Evolutionary conservation across 1,284 basidiomycete genomes (phyloP).

Genomic region (Singerocomus rubriflavus): DNA sequence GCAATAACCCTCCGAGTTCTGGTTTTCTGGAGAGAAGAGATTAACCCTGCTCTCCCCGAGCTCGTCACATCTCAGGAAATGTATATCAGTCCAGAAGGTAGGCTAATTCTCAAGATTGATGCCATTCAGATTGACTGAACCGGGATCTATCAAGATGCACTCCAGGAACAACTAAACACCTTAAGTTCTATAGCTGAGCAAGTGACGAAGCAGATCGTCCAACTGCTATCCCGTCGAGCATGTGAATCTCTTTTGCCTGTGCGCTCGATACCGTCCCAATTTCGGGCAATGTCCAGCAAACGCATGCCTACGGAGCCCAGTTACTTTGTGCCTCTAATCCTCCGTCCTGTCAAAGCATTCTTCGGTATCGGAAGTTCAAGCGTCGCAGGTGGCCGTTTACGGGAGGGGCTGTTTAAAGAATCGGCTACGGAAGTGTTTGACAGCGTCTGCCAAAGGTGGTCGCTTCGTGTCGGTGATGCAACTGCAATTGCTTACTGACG

Average conservation of each 20-base stretch:
- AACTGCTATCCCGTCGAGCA: constrained; percentile 73
- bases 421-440: constrained; percentile 73
- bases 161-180: constrained; percentile 48
- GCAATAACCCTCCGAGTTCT: constrained; percentile 49
- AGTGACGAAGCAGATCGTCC: constrained; percentile 63
- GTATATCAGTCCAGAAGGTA: constrained; percentile 52
- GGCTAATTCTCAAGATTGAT: constrained; percentile 1
- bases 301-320: constrained; percentile 72
- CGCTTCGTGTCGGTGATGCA: neutral
- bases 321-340: constrained; percentile 78
- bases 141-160: constrained; percentile 44
- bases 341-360: constrained; percentile 80
- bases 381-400: constrained; percentile 56
- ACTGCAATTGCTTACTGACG: constrained; percentile 1
- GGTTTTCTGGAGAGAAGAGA: constrained; percentile 64
- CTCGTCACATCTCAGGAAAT: constrained; percentile 34
- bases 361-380: constrained; percentile 60
- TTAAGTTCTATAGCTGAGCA: constrained; percentile 50
- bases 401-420: constrained; percentile 47
- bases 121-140: neutral
- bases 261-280: constrained; percentile 84
- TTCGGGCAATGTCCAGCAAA: constrained; percentile 78
- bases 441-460: constrained; percentile 65
- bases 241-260: constrained; percentile 86
- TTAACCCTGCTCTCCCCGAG: constrained; percentile 56